Percentiles rank a stretch among this genome's conserved stretches.
Evolutionary conservation across 2,329 filamentous ascomycete species (phyloP).

Genomic region (Aspergillus neotritici): DNA sequence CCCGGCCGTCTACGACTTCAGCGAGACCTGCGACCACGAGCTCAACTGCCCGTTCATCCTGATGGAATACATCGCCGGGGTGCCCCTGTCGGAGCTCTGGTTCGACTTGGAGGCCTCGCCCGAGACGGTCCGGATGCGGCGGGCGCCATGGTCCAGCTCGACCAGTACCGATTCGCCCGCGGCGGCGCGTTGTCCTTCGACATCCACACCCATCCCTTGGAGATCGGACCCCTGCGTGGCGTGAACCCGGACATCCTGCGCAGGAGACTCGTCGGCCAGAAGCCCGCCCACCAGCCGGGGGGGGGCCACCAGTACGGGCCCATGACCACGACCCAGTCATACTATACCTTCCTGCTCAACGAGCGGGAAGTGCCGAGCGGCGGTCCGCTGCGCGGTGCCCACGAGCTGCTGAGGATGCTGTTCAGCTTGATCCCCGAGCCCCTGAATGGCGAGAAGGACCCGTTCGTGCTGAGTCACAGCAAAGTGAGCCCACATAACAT

Average conservation of each 20-base stretch:
- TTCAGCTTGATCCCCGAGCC: slow-evolving; percentile 16
- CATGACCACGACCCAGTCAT: slow-evolving; percentile 5
- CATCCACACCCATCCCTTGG: slow-evolving; percentile 3
- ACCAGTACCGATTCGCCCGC: slow-evolving; percentile 11
- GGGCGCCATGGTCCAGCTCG: slow-evolving; percentile 17
- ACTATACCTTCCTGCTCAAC: slow-evolving; percentile 8
- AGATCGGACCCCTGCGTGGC: slow-evolving; percentile 1
- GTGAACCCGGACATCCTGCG: slow-evolving; percentile 11
- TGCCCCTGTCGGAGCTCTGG: slow-evolving; percentile 23
- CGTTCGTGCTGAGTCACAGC: slow-evolving; percentile 24
- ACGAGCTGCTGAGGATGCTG: slow-evolving; percentile 9
- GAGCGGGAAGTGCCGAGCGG: neutral
- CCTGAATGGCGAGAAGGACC: neutral
- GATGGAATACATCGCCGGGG: slow-evolving; percentile 20
- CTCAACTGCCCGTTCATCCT: slow-evolving; percentile 22
- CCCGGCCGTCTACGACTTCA: slow-evolving; percentile 26
- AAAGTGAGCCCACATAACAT: slow-evolving; percentile 29
- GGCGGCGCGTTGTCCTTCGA: slow-evolving; percentile 10
- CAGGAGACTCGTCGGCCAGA: too few relatives aligned
- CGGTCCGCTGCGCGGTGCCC: neutral
- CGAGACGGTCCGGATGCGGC: slow-evolving; percentile 1
- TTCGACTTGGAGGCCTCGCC: slow-evolving; percentile 7
- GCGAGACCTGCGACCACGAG: slow-evolving; percentile 13
- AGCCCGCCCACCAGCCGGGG: too few relatives aligned
- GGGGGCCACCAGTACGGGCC: too few relatives aligned